Evolutionary conservation across 768 basidiomycete species (phyloP), one percentile per base, ranked within the genome.

Genomic region (Pleurotus djamor): DNA sequence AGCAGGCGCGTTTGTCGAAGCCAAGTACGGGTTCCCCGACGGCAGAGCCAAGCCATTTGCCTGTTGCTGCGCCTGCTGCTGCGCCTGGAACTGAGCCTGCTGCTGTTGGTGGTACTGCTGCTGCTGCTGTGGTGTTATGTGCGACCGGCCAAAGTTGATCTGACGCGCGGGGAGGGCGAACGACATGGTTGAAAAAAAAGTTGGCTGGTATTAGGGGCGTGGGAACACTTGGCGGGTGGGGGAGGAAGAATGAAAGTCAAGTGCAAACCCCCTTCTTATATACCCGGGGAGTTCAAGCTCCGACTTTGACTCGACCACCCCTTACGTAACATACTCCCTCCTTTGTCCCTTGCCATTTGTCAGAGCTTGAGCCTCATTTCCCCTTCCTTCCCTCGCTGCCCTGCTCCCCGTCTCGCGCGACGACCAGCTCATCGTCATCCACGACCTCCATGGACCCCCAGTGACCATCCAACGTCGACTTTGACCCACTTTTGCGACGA

Each of bases 111-210:
- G 74, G 36, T 74, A 71, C 64, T 73, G 72, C 54, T 74, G 76
- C 38, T 74, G 68, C 58, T 75, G 78, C 67, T 77, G 76, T 38
- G 62, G 59, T 7, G 77, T 68, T 50, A 74, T 77, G 62, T 81
- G 84, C 52, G 88, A 75, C 60, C 90, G 44, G 58, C 86, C 88
- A 67, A 92, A 90, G 56, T 84, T 91, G 64, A 92, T 83, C 66
- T 88, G 90, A 66, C 90, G 89, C 61, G 90, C 83, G 62, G 89
- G 89, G 57, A 92, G 79, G 36, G 87, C 85, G 67, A 87, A 88
- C 65, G 80, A 81, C 80, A 81, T 83, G 50, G 55, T 60, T 57
- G 59, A 61, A 61, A 65, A 67, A 67, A 66, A 67, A 69, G 72
- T 71, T 68, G 52, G 10, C 16, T 38, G 41, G 12, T 69, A 70